Conservation (phyloP, 2,329 filamentous ascomycete genomes). For the Fusarium musae region DNA sequence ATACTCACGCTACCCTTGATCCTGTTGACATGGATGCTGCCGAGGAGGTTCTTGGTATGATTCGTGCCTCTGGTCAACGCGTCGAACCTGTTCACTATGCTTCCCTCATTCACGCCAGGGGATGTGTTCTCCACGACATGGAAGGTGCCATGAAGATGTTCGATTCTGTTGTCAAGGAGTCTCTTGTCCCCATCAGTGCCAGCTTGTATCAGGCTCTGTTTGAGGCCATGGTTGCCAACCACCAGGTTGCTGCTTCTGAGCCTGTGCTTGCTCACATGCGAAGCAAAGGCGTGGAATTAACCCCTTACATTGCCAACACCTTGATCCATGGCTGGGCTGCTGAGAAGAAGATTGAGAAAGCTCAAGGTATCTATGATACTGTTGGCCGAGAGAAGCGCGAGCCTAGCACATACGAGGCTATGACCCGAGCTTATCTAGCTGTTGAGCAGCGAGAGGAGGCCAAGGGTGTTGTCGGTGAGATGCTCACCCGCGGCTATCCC, state of each 20-base stretch:
- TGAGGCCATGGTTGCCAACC: constrained; percentile 96
- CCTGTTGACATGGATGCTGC: constrained; percentile 89
- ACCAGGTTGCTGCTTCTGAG: constrained; percentile 81
- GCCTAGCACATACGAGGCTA: constrained; percentile 98
- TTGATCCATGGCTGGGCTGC: constrained; percentile 96
- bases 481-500: constrained; percentile 90
- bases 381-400: constrained; percentile 84
- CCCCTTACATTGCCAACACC: constrained; percentile 97
- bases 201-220: constrained; percentile 97
- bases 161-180: constrained; percentile 78
- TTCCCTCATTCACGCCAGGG: constrained; percentile 93
- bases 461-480: constrained; percentile 85
- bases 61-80: constrained; percentile 76
- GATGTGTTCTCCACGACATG: constrained; percentile 93
- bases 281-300: constrained; percentile 79
- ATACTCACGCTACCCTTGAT: constrained; percentile 93
- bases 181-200: constrained; percentile 76
- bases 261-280: constrained; percentile 81
- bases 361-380: constrained; percentile 81
- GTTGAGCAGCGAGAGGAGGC: constrained; percentile 83
- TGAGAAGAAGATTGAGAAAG: constrained; percentile 82
- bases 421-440: constrained; percentile 92
- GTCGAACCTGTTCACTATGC: constrained; percentile 96
- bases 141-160: constrained; percentile 84
- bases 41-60: constrained; percentile 82